phyloP scores from a whole-genome alignment of 2,329 filamentous ascomycete species.

The Claviceps spartinae region DNA sequence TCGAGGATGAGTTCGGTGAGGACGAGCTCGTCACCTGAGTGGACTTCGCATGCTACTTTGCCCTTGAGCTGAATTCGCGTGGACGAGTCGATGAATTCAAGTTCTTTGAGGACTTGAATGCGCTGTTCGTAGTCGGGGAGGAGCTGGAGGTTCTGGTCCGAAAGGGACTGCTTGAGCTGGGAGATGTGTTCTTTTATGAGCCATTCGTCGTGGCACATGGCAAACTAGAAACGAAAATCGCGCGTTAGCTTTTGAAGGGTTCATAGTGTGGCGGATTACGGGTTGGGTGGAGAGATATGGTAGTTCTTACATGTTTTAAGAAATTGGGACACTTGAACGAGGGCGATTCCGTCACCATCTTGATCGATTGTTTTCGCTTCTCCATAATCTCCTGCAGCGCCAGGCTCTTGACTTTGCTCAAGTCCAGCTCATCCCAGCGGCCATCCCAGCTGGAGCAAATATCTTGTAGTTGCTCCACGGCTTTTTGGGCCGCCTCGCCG shows the following conservation, averaged over 20 bases:
- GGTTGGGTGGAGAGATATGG: neutral
- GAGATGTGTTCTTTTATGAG: slow-evolving; percentile 87
- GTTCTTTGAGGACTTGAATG: slow-evolving; percentile 78
- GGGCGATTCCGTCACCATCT: slow-evolving; percentile 47
- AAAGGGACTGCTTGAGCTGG: slow-evolving; percentile 75
- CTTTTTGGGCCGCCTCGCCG: slow-evolving; percentile 34
- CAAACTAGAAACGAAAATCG: slow-evolving; percentile 39
- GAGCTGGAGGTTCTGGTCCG: slow-evolving; percentile 89
- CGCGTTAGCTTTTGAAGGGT: neutral
- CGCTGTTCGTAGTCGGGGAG: slow-evolving; percentile 95
- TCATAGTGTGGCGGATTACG: neutral
- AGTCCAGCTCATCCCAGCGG: slow-evolving; percentile 74
- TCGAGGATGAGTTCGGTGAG: slow-evolving; percentile 92
- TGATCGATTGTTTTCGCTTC: slow-evolving; percentile 51
- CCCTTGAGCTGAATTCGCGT: slow-evolving; percentile 89
- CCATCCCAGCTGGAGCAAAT: slow-evolving; percentile 64
- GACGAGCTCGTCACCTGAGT: slow-evolving; percentile 91
- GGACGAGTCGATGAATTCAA: slow-evolving; percentile 80
- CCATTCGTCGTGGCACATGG: slow-evolving; percentile 95
- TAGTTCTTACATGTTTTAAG: slow-evolving; percentile 61
- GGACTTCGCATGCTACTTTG: slow-evolving; percentile 96
- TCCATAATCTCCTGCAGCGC: slow-evolving; percentile 67
- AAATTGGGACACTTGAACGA: slow-evolving; percentile 64
- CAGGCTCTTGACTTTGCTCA: slow-evolving; percentile 70
- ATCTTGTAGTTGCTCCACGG: slow-evolving; percentile 53